Base-by-base conservation (phyloP, 1,284 basidiomycete genomes). In the Veloporphyrellus conicus region DNA sequence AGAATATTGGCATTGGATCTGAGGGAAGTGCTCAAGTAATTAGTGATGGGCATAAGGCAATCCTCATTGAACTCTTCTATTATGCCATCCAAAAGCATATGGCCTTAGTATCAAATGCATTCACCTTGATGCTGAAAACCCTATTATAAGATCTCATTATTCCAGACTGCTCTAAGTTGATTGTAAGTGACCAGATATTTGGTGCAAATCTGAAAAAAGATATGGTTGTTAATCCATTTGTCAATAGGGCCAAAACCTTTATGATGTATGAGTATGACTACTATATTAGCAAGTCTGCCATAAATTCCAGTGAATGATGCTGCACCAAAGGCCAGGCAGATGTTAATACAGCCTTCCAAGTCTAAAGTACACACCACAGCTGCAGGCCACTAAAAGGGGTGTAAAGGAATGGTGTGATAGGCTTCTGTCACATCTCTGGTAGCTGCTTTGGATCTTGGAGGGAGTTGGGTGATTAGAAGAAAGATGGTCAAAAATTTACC, bases 221-320 rank as follows among this genome's bases (percentile, higher is more conserved):
- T 18, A 2, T 54, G 43, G 2, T 54, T 23, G 0, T 53, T 43
- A 0, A 52, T 33, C 41, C 41, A 53, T n/a, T 45, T 46, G 27
- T 53, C 41, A 0, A 54, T 12, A 0, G 45, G 45, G 0, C 48
- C 40, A 0, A 54, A 45, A 0, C 51, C 40, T 0, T 27, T 0
- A 0, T 2, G 1, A 0, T 36, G 4, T 0, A 50, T 4, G 3
- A 54, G 41, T 0, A 49, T 29, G 0, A 10, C 32, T 0, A 15
- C 59, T 1, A 65, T 66, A 55, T 75, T 68, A 0, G 51, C 66
- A 0, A 72, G 16, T 0, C 43, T 2, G 0, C 71, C 69, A 39
- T 68, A 73, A 0, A 56, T 36, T 0, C 74, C 71, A 0, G 59
- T 55, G 0, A 60, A 60, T 1, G 70, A 63, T 0, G 58, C 6